Percentiles rank a stretch among this genome's conserved stretches.
phyloP scores from a whole-genome alignment of 805 yeast genomes.

The Saccharomycopsis malanga region DNA sequence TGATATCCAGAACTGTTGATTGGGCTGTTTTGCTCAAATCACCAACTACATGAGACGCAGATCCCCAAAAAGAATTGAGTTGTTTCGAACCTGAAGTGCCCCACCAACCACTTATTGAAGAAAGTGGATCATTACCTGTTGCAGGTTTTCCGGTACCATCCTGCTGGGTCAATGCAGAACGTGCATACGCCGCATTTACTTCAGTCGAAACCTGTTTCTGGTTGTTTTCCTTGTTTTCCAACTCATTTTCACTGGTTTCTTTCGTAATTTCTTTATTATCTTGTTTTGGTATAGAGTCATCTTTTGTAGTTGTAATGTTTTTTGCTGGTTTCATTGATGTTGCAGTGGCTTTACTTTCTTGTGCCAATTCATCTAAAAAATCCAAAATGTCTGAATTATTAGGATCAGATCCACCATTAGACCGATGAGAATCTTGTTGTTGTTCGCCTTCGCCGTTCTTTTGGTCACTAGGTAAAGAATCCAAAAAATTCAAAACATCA shows the following conservation, averaged over 20 bases:
- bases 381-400: slow-evolving; percentile 35
- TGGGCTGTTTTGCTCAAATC: slow-evolving; percentile 21
- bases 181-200: slow-evolving; percentile 3
- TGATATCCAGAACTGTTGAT: slow-evolving; percentile 13
- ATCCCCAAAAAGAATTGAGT: slow-evolving; percentile 62
- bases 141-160: slow-evolving; percentile 23
- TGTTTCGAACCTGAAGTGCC: slow-evolving; percentile 57
- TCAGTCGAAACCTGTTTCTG: slow-evolving; percentile 24
- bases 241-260: neutral
- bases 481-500: slow-evolving; percentile 74
- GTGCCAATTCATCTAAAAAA: slow-evolving; percentile 60
- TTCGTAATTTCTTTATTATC: neutral
- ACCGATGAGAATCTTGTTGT: no score
- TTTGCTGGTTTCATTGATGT: slow-evolving; percentile 26
- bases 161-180: slow-evolving; percentile 22
- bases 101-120: slow-evolving; percentile 71
- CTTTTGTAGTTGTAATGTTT: slow-evolving; percentile 8
- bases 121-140: slow-evolving; percentile 49
- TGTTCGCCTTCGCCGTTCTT: slow-evolving; percentile 27
- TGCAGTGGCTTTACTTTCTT: slow-evolving; percentile 41
- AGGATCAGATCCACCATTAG: slow-evolving; percentile 44
- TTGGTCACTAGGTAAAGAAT: slow-evolving; percentile 63
- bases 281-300: neutral
- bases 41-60: slow-evolving; percentile 40
- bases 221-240: slow-evolving; percentile 20